phyloP scores from a whole-genome alignment of 805 yeast species.

The Barnettozyma sucrosica region DNA sequence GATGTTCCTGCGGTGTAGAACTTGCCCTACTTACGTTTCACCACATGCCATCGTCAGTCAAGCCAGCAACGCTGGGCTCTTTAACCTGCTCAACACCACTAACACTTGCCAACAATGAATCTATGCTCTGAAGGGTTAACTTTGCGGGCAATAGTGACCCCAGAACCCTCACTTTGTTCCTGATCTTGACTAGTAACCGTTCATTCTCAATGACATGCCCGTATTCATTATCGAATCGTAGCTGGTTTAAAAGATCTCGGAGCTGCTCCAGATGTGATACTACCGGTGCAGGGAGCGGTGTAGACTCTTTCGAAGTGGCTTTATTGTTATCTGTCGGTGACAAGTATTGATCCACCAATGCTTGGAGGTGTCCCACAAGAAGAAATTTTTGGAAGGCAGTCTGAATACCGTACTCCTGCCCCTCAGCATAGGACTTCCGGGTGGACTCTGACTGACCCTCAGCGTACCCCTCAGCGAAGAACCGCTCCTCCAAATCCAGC shows the following conservation, averaged over 20 bases:
- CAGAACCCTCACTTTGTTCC: conserved; percentile 56
- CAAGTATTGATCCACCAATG: conserved; percentile 32
- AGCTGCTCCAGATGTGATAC: conserved; percentile 25
- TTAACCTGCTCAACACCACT: conserved; percentile 18
- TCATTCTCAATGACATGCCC: conserved; percentile 52
- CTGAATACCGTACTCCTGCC: conserved; percentile 79
- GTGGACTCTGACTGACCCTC: conserved; percentile 67
- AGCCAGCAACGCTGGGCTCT: conserved; percentile 15
- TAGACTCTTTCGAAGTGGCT: not conserved
- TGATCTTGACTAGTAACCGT: conserved; percentile 43
- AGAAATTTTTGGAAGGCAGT: conserved; percentile 69
- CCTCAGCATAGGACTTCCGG: conserved; percentile 59
- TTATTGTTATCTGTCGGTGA: conserved; percentile 28
- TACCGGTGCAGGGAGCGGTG: conserved; percentile 19
- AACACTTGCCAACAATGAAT: conserved; percentile 9
- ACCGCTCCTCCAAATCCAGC: conserved; percentile 53
- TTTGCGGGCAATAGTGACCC: conserved; percentile 29
- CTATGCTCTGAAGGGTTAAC: conserved; percentile 14
- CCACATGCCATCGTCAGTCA: conserved; percentile 27
- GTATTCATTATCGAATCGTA: conserved; percentile 43
- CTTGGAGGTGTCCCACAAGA: conserved; percentile 61
- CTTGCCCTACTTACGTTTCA: conserved; percentile 3
- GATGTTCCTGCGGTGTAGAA: not conserved
- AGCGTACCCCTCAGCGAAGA: conserved; percentile 59
- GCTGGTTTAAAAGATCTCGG: conserved; percentile 24